phyloP scores from a whole-genome alignment of 2,329 filamentous ascomycete species.

The Monosporascus sp. region DNA sequence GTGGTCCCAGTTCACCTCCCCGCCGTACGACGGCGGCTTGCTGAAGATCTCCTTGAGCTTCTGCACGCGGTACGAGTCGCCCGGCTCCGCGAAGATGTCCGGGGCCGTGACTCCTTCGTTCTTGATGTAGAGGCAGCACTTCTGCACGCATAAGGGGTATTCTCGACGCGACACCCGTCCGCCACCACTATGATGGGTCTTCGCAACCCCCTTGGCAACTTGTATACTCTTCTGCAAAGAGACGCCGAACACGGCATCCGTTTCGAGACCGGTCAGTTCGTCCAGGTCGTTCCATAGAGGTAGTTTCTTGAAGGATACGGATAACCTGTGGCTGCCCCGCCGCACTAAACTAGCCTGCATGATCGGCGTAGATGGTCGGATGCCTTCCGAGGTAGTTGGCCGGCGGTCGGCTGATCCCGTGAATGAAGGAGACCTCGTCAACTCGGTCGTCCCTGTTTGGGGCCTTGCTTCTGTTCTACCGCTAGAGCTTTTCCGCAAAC shows the following conservation, averaged over 20 bases:
- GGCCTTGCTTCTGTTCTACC: background rate
- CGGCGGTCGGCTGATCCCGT: conserved; percentile 8
- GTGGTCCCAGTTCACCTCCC: conserved; percentile 30
- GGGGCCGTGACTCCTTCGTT: conserved; percentile 29
- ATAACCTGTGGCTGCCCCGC: conserved; percentile 24
- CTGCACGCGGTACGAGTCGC: conserved; percentile 27
- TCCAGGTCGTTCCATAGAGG: conserved; percentile 26
- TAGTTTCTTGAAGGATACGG: conserved; percentile 27
- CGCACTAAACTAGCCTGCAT: conserved; percentile 25
- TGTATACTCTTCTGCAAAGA: conserved; percentile 34
- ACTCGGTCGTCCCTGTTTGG: background rate
- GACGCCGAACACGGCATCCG: conserved; percentile 34
- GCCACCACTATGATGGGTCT: conserved; percentile 32
- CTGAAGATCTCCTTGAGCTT: conserved; percentile 34
- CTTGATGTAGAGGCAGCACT: conserved; percentile 34
- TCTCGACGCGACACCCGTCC: conserved; percentile 30
- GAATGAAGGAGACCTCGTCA: conserved; percentile 1
- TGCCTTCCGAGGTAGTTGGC: conserved; percentile 15
- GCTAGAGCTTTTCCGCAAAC: background rate
- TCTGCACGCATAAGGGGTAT: conserved; percentile 37
- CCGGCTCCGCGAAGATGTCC: conserved; percentile 33
- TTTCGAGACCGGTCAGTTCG: conserved; percentile 9
- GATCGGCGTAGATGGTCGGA: conserved; percentile 19
- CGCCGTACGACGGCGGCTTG: conserved; percentile 31
- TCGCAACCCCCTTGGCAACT: conserved; percentile 32